Evolutionary conservation across 2,329 filamentous ascomycete genomes (phyloP), one percentile per base, ranked within the genome.

Genomic region (Aspergillus costaricaensis): DNA sequence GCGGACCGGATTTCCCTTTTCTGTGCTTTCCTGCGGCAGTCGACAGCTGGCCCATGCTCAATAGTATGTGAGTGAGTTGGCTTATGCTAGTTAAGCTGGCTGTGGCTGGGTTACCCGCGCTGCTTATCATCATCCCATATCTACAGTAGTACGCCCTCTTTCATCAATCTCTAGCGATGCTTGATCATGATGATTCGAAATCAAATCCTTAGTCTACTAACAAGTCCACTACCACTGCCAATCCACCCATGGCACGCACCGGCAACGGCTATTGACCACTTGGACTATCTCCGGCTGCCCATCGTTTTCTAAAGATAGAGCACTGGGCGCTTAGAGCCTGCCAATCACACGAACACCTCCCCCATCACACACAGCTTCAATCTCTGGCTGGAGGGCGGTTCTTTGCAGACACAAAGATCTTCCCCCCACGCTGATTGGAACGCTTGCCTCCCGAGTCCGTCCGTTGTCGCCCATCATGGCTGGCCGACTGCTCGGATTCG

Each of bases 241-340:
- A 27, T 27, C 25, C 41, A 19, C 12, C 19, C 19, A 44, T 44
- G 41, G 41, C 41, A 23, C 51, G 51, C 32, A 25, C 39, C 7
- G 15, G 17, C 19, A 9, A 39, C 36, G 30, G 53, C 41, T 44
- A 47, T 41, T 47, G 53, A 55, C 43, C 53, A 17, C 53, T 36
- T 55, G 25, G 30, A 47, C 39, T n/a, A 23, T 44, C 53, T 55
- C 53, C 53, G 25, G 6, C 17, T 32, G n/a, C 17, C 25, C 27
- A 14, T 36, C 12, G 12, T 36, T 52, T 65, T 66, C 71, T 74
- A 74, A 73, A 71, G 61, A 71, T 74, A 73, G 70, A 62, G 58
- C 53, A 50, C 55, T 48, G 64, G 66, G 72, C 72, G 72, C 69
- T 65, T 72, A 68, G 54, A 60, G 43, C 54, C 32, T 19, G 32